These are phyloP conservation scores for Fraxinus platypoda DNA, from an alignment of 305 asterid genomes.

Conservation along the genomic window DNA sequence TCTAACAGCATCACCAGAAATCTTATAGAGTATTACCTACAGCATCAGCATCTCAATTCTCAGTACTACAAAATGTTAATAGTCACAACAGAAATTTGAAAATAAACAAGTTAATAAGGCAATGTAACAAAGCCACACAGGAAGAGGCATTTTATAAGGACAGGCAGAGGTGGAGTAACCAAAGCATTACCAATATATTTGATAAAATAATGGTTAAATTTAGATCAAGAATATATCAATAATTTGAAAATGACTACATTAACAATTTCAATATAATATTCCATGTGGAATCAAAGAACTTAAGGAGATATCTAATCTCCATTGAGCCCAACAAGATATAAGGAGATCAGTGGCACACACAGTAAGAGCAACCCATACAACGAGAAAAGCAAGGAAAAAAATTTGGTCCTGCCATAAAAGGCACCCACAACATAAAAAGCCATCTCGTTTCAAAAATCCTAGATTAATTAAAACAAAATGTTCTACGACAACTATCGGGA, in stretches of 20 bases:
- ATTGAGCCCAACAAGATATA: neutral
- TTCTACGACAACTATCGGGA: too few species aligned
- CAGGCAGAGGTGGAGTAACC: neutral
- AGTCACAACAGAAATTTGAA: neutral
- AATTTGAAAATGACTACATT: conserved; percentile 5
- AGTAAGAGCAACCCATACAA: neutral
- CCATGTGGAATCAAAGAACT: neutral
- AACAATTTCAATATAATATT: neutral
- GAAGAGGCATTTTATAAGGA: neutral
- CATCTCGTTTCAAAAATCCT: neutral
- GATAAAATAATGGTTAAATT: neutral
- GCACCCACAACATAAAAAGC: neutral
- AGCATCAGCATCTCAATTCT: conserved; percentile 10
- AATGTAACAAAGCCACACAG: neutral
- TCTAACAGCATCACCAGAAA: conserved; percentile 49
- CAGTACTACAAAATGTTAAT: conserved; percentile 1
- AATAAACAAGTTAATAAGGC: neutral
- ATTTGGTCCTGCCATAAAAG: neutral
- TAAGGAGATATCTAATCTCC: neutral
- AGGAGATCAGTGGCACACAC: neutral
- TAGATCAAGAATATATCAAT: neutral
- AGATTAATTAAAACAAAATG: too few species aligned
- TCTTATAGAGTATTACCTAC: conserved; percentile 82
- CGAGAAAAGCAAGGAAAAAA: neutral
- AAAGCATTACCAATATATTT: conserved; percentile 4